phyloP scores from a whole-genome alignment of 2,329 filamentous ascomycete genomes.

The Pseudohalonectria lignicola region DNA sequence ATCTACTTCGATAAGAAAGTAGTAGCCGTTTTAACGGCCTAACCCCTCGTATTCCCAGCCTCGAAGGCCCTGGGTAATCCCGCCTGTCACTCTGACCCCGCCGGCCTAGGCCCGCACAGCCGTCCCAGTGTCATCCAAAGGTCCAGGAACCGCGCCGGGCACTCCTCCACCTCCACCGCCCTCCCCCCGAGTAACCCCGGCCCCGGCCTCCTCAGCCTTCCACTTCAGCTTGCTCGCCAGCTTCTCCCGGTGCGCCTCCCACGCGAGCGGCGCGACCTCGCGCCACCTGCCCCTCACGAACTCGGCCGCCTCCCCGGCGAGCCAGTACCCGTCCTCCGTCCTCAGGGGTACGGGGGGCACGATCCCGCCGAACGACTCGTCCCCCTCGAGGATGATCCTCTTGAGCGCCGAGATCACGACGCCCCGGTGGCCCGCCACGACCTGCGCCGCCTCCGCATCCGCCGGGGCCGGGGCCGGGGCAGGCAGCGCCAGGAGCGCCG shows the following conservation, averaged over 20 bases:
- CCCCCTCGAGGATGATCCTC: conserved; percentile 35
- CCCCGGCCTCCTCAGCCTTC: not conserved
- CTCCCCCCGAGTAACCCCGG: too few relatives aligned
- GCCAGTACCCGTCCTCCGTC: conserved; percentile 27
- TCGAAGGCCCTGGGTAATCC: too few relatives aligned
- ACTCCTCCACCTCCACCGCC: not conserved
- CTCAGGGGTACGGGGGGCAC: conserved; percentile 11
- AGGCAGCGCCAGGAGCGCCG: too few relatives aligned
- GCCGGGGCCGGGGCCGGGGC: too few relatives aligned
- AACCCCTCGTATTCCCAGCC: too few relatives aligned
- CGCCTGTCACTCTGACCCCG: too few relatives aligned
- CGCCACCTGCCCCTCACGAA: conserved; percentile 30
- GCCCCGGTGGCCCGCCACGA: conserved; percentile 12
- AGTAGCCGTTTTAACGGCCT: too few relatives aligned
- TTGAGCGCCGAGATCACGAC: conserved; percentile 30
- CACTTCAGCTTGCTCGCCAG: conserved; percentile 6
- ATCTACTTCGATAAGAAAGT: too few relatives aligned
- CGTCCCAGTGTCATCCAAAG: too few relatives aligned
- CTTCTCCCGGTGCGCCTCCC: not conserved
- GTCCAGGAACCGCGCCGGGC: too few relatives aligned
- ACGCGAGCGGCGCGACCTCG: conserved; percentile 13
- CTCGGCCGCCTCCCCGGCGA: conserved; percentile 24
- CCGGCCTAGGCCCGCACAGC: too few relatives aligned
- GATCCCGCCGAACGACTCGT: conserved; percentile 9
- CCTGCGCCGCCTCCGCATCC: not conserved